These are phyloP conservation scores for Ganoderma lucidum DNA, from an alignment of 1,284 basidiomycete genomes.

Conservation along the genomic window DNA sequence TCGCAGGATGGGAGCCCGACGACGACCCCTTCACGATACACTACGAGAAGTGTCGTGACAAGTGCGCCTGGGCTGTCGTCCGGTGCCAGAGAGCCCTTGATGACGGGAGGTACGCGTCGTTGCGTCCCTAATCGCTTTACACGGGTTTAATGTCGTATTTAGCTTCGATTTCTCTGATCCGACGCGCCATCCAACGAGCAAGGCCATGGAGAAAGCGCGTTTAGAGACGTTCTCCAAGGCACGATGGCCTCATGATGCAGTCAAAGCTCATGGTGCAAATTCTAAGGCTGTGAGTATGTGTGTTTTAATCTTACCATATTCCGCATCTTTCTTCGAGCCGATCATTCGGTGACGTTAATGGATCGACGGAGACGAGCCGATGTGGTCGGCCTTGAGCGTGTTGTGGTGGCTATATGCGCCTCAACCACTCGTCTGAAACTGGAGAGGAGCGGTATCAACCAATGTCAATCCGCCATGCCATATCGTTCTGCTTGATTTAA, in stretches of 20 bases:
- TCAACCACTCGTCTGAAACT: background rate
- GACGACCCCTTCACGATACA: slow-evolving; percentile 88
- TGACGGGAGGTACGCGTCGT: slow-evolving; percentile 58
- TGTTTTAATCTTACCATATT: background rate
- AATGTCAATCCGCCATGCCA: background rate
- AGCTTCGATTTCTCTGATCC: slow-evolving; percentile 55
- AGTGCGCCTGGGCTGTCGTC: slow-evolving; percentile 80
- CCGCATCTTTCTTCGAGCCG: background rate
- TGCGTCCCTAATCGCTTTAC: background rate
- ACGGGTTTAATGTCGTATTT: background rate
- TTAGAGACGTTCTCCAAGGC: slow-evolving; percentile 69
- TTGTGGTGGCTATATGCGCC: background rate
- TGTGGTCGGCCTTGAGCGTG: background rate
- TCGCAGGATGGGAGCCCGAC: slow-evolving; percentile 80
- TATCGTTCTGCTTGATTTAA: background rate
- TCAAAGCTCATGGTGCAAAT: slow-evolving; percentile 69
- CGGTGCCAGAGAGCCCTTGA: slow-evolving; percentile 72
- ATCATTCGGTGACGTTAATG: background rate
- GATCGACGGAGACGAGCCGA: background rate
- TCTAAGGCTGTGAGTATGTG: slow-evolving; percentile 66
- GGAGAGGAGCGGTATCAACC: slow-evolving; percentile 14
- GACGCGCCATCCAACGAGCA: slow-evolving; percentile 68
- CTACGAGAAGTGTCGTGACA: slow-evolving; percentile 63
- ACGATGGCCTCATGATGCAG: slow-evolving; percentile 79
- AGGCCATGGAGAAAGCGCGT: slow-evolving; percentile 72